Conservation (phyloP, 768 basidiomycete genomes). For the Dentipellis sp. region DNA sequence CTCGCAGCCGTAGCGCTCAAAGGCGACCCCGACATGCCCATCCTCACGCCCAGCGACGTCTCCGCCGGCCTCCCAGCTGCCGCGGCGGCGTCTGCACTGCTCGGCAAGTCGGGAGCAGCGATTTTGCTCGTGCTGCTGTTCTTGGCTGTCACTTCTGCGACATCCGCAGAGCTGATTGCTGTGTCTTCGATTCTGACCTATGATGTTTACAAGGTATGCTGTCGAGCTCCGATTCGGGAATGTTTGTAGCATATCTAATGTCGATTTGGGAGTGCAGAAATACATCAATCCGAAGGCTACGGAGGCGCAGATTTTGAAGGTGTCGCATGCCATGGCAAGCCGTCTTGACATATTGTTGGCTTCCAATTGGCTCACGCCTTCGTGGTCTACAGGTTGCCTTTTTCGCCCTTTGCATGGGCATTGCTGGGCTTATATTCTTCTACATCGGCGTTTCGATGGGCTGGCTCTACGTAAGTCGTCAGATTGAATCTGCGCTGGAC, state of each 20-base stretch:
- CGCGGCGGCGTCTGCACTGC: constrained; percentile 72
- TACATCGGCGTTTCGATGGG: constrained; percentile 91
- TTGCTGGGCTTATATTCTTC: constrained; percentile 81
- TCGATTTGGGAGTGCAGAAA: constrained; percentile 25
- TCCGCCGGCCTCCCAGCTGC: constrained; percentile 85
- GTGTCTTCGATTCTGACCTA: constrained; percentile 79
- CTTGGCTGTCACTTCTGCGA: constrained; percentile 79
- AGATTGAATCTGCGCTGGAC: not conserved
- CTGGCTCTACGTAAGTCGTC: constrained; percentile 71
- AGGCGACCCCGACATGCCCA: constrained; percentile 43
- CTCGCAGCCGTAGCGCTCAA: constrained; percentile 80
- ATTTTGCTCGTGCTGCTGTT: constrained; percentile 77
- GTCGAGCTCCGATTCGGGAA: not conserved
- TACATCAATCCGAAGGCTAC: constrained; percentile 81
- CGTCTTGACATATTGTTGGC: constrained; percentile 6
- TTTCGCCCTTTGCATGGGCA: constrained; percentile 70
- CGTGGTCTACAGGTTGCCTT: constrained; percentile 39
- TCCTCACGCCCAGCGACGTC: constrained; percentile 52
- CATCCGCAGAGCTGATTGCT: constrained; percentile 86
- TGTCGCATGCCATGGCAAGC: constrained; percentile 57
- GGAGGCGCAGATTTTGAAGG: constrained; percentile 57
- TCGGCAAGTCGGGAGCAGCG: constrained; percentile 72
- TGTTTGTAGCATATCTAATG: not conserved
- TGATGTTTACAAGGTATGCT: constrained; percentile 67
- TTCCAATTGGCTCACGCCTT: not conserved